These are phyloP conservation scores for Paecilomyces sp. DNA, from an alignment of 2,329 filamentous ascomycete genomes.

Conservation along the genomic window DNA sequence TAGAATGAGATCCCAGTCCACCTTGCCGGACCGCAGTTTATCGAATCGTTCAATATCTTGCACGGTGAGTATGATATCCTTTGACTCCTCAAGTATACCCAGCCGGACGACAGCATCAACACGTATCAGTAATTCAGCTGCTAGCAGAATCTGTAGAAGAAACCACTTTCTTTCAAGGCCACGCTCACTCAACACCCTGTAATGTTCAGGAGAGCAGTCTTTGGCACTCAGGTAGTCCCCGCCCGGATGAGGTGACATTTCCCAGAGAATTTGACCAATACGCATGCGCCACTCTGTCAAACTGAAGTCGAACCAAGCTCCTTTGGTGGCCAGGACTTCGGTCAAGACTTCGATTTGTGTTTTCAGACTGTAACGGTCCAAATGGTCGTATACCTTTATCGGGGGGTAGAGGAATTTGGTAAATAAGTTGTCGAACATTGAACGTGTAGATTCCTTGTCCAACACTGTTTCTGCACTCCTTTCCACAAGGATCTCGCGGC, in stretches of 20 bases:
- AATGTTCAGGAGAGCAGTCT: constrained; percentile 3
- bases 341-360: constrained; percentile 40
- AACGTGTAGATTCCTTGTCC: constrained; percentile 22
- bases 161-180: constrained; percentile 45
- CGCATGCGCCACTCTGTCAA: constrained; percentile 39
- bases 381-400: constrained; percentile 17
- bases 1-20: constrained; percentile 51
- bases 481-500: constrained; percentile 24
- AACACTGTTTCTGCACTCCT: constrained; percentile 26
- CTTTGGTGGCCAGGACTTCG: constrained; percentile 33
- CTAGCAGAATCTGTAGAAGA: constrained; percentile 47
- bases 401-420: constrained; percentile 31
- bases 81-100: constrained; percentile 32
- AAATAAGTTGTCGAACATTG: constrained; percentile 30
- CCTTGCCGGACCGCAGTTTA: constrained; percentile 42
- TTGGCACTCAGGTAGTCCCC: constrained; percentile 21
- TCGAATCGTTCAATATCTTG: constrained; percentile 41
- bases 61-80: constrained; percentile 33
- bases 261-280: constrained; percentile 40
- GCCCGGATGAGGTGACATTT: constrained; percentile 26
- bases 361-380: constrained; percentile 29
- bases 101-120: constrained; percentile 42
- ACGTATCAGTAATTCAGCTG: constrained; percentile 48
- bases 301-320: constrained; percentile 43
- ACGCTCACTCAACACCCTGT: constrained; percentile 17